Conservation (phyloP, 2,329 filamentous ascomycete genomes). For the Exserohilum turcica region DNA sequence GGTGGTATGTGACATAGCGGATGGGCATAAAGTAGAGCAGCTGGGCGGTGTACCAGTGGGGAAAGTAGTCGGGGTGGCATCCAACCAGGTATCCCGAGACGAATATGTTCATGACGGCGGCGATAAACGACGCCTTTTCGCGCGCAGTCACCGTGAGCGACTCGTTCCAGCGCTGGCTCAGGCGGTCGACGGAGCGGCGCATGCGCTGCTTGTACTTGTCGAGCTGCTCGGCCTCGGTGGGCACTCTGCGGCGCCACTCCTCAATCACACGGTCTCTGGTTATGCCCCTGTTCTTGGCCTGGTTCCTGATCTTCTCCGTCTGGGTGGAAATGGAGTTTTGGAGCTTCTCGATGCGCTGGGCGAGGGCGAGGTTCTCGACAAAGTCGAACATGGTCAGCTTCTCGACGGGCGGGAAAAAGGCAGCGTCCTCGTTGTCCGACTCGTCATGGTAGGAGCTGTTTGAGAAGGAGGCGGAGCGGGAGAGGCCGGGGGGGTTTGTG, state of each 20-base stretch:
- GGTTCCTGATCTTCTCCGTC: constrained; percentile 82
- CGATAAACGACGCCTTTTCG: constrained; percentile 96
- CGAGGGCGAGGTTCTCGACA: constrained; percentile 87
- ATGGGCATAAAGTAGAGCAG: constrained; percentile 97
- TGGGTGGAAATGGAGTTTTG: constrained; percentile 82
- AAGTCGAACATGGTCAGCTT: constrained; percentile 90
- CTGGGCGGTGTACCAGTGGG: constrained; percentile 88
- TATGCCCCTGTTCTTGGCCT: constrained; percentile 75
- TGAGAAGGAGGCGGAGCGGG: constrained; percentile 81
- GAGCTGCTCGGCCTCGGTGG: constrained; percentile 87
- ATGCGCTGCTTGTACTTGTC: constrained; percentile 88
- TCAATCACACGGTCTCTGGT: constrained; percentile 91
- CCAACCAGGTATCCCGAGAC: constrained; percentile 94
- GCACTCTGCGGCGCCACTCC: constrained; percentile 85
- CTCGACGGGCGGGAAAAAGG: constrained; percentile 78
- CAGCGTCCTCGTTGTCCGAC: constrained; percentile 72
- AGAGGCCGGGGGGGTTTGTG: constrained; percentile 62
- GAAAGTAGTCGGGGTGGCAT: constrained; percentile 81
- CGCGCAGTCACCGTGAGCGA: constrained; percentile 84
- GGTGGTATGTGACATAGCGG: constrained; percentile 87
- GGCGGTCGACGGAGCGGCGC: constrained; percentile 84
- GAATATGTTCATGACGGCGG: constrained; percentile 95
- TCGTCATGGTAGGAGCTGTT: constrained; percentile 83
- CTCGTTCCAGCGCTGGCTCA: constrained; percentile 85
- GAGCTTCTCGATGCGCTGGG: constrained; percentile 87